Evolutionary conservation across 2,329 filamentous ascomycete species (phyloP).

Genomic region (Apiospora marii): DNA sequence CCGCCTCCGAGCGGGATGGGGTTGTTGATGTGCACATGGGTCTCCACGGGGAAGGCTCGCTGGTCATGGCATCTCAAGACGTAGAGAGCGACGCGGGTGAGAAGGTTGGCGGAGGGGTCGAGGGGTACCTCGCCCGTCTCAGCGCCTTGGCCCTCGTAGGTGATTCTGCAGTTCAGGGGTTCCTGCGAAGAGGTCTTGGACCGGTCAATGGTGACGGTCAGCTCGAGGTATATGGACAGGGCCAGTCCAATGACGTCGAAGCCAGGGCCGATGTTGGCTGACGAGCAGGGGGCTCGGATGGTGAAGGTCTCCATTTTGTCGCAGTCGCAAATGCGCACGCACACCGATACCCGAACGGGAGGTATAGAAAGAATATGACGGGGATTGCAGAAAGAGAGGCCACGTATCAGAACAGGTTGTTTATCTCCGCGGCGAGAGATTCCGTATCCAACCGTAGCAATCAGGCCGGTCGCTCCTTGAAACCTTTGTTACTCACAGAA

Average conservation of each 20-base stretch:
- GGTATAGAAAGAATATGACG: not conserved
- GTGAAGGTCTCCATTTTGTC: constrained; percentile 64
- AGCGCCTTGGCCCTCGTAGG: constrained; percentile 85
- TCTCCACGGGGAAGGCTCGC: constrained; percentile 83
- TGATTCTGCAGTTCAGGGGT: constrained; percentile 85
- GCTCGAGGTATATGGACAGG: constrained; percentile 90
- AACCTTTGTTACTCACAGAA: not conserved
- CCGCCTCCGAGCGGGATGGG: constrained; percentile 93
- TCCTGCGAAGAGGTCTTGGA: constrained; percentile 60
- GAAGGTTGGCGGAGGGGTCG: constrained; percentile 86
- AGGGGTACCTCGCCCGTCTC: constrained; percentile 78
- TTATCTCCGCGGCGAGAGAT: not conserved
- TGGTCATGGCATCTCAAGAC: constrained; percentile 92
- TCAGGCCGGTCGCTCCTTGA: not conserved
- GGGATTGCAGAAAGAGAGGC: not conserved
- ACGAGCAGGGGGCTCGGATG: constrained; percentile 89
- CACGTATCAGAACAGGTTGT: not conserved
- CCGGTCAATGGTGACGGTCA: constrained; percentile 79
- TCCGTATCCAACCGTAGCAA: not conserved
- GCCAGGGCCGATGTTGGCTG: constrained; percentile 95
- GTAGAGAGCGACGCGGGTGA: constrained; percentile 93
- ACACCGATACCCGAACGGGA: not conserved
- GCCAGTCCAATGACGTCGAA: constrained; percentile 98
- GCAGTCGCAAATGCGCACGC: not conserved
- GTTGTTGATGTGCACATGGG: constrained; percentile 93